Base-by-base conservation (phyloP, 805 yeast genomes). In the Yarrowia sp. region DNA sequence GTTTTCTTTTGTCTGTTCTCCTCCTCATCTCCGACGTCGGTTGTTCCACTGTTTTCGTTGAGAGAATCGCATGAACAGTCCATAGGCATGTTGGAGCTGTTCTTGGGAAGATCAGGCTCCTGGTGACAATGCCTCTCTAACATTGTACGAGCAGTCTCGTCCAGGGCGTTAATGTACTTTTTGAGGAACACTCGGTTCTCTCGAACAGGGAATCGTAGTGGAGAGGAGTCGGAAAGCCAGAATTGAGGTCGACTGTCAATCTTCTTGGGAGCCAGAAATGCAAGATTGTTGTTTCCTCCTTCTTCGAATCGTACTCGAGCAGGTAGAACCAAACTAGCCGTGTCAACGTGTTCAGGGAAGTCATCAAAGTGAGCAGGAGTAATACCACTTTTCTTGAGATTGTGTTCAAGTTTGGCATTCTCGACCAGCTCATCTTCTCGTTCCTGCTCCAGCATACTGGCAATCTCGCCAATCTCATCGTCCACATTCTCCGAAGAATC, bases 211-310 rank as follows among this genome's bases (percentile, higher is more conserved):
- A 83, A 85, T 55, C 89, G 81, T 50, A 91, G 78, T 0, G 97
- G 97, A 0, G 92, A 87, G 1, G 77, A 74, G 1, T 86, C 86
- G 8, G 89, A 82, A 1, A 91, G 72, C 97, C 97, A 91, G 74
- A 52, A 65, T 10, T 53, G 59, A 8, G 26, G 76, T 67, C 2
- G 73, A 70, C 3, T 45, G 38, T 48, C 68, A n/a, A 61, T 73
- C 46, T 22, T 75, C 79, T 41, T 41, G 36, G 68, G 61, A 2
- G 59, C 68, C 50, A 65, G 19, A 26, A 50, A 52, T 15, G 59
- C 50, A 10, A 71, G 15, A 80, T 72, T 8, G 72, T 69, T 41
- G 82, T 71, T 56, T 85, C 74, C 15, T 76, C 73, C 1, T 66
- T 69, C 92, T 92, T 89, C 68, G 86, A 87, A 3, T 82, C 81